These are phyloP conservation scores for Talaromyces islandicus DNA, from an alignment of 2,329 filamentous ascomycete species.

Conservation along the genomic window DNA sequence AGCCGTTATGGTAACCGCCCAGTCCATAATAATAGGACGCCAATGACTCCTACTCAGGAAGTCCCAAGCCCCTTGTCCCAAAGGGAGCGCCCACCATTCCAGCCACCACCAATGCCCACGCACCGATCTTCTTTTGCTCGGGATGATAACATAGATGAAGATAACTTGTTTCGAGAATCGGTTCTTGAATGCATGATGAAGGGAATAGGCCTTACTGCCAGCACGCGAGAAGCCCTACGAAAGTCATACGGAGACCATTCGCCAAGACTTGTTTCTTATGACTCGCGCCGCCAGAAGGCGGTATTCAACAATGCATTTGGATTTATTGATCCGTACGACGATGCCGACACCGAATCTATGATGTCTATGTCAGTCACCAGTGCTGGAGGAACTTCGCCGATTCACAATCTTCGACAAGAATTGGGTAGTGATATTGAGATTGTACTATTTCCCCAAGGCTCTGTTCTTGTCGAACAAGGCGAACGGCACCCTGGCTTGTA, in stretches of 20 bases:
- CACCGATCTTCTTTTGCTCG: slow-evolving; percentile 49
- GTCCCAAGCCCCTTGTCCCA: slow-evolving; percentile 29
- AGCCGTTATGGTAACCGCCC: slow-evolving; percentile 55
- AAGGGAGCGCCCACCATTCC: slow-evolving; percentile 33
- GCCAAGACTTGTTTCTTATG: slow-evolving; percentile 75
- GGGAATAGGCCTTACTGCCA: slow-evolving; percentile 70
- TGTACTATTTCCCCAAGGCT: slow-evolving; percentile 92
- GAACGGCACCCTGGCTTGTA: slow-evolving; percentile 95
- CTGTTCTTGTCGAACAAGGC: slow-evolving; percentile 90
- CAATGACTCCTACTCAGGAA: slow-evolving; percentile 22
- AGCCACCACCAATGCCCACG: slow-evolving; percentile 22
- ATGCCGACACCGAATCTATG: slow-evolving; percentile 83
- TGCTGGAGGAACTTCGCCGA: slow-evolving; percentile 57
- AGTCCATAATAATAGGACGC: slow-evolving; percentile 20
- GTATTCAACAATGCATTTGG: slow-evolving; percentile 84
- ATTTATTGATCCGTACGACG: slow-evolving; percentile 82
- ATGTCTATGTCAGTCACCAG: slow-evolving; percentile 61
- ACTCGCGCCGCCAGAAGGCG: slow-evolving; percentile 72
- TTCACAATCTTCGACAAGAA: slow-evolving; percentile 65
- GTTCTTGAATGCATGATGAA: slow-evolving; percentile 96
- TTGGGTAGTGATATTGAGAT: slow-evolving; percentile 92
- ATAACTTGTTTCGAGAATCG: slow-evolving; percentile 79
- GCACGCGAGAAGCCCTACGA: slow-evolving; percentile 57
- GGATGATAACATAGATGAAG: slow-evolving; percentile 80
- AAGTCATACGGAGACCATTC: slow-evolving; percentile 71